Base-by-base conservation (phyloP, 23 red algal species). In the Chondrus crispus region DNA sequence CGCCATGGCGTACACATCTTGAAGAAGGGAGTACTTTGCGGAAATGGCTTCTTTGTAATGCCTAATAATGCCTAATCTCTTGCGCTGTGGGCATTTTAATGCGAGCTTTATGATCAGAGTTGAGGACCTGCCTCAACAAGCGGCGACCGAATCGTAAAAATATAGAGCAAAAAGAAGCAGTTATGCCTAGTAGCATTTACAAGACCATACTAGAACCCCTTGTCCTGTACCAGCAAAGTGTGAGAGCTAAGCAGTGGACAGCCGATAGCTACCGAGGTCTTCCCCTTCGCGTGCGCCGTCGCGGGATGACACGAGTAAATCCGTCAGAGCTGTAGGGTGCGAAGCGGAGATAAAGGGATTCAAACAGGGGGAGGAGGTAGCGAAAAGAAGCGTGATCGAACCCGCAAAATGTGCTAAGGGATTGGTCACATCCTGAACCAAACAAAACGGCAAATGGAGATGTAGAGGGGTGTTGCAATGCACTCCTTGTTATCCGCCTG, bases 131-230 rank as follows among this genome's bases (percentile, higher is more conserved):
- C 38, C 35, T 24, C 13, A 87, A 24, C 8, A 71, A 28, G 16
- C 83, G 83, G 40, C 83, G 19, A 11, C 83, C 28, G 62, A 87
- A 87, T 13, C 83, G 62, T 13, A 74, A 63, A 44, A 87, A 87
- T 16, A 45, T 14, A 0, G 35, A 58, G 44, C 33, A 87, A 42
- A 87, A 2, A 49, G 83, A 87, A 14, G 29, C 49, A 32, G 58
- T 46, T 44, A 87, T 24, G n/a, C 58, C 11, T 20, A 72, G 73
- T 46, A 87, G n/a, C n/a, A n/a, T n/a, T n/a, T n/a, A 57, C 51
- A 82, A 46, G 29, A 60, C 51, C 1, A 60, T 57, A 33, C n/a
- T 51, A 26, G 19, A 57, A 1, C 51, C 78, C 43, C 78, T 53
- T 37, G 51, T 62, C 57, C 78, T 82, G 22, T 20, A 22, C 53